Conservation (phyloP, 2,329 filamentous ascomycete species). For the Colletotrichum sp. region DNA sequence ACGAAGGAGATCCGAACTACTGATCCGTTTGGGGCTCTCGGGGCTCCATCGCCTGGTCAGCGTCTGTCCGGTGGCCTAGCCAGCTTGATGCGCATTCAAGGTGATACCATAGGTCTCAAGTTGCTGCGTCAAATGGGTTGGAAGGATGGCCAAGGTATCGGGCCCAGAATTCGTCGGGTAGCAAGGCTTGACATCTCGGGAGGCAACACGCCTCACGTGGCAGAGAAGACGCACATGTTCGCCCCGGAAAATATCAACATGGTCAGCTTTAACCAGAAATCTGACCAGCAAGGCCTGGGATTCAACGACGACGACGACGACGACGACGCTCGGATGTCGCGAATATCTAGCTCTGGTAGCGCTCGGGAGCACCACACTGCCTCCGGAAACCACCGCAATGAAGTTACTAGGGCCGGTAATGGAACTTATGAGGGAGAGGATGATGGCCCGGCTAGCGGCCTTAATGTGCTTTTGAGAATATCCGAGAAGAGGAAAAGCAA, state of each 20-base stretch:
- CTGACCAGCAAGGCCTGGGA: conserved; percentile 74
- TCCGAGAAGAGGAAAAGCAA: conserved; percentile 55
- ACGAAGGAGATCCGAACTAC: conserved; percentile 75
- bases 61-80: conserved; percentile 51
- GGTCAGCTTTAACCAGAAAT: conserved; percentile 70
- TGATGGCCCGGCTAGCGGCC: not conserved
- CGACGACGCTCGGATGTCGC: conserved; percentile 53
- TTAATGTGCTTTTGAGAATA: not conserved
- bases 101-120: conserved; percentile 87
- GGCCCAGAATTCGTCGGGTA: conserved; percentile 79
- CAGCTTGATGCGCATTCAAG: conserved; percentile 73
- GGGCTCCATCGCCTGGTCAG: conserved; percentile 58
- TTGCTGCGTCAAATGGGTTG: conserved; percentile 93
- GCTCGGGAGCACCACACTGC: not conserved
- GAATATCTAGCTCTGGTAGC: not conserved
- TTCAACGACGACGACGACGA: conserved; percentile 55
- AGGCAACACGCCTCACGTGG: conserved; percentile 34
- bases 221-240: conserved; percentile 71
- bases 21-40: conserved; percentile 77
- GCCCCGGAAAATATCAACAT: conserved; percentile 81
- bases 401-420: too few species aligned
- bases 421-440: not conserved
- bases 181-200: conserved; percentile 67
- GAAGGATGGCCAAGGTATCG: conserved; percentile 92
- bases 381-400: conserved; percentile 26